Evolutionary conservation across 2,329 filamentous ascomycete genomes (phyloP), one percentile per base, ranked within the genome.

Genomic region (Zasmidium citrigriseum): DNA sequence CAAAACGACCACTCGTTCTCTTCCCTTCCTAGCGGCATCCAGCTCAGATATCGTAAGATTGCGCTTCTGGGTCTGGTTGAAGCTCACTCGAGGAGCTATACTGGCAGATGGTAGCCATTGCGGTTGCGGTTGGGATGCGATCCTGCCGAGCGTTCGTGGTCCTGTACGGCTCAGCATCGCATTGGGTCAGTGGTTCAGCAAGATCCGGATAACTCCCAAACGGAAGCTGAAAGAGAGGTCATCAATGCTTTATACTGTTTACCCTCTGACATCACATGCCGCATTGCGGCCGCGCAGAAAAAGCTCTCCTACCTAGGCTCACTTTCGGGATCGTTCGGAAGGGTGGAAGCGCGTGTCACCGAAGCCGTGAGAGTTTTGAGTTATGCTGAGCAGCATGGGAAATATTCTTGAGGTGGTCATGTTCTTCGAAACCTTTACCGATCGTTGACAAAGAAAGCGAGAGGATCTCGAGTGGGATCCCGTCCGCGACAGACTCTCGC

Each of bases 1-100:
- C 1, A 96, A 79, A 29, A 95, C 87, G 2, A 89, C 83, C 12
- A 90, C 81, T 46, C 86, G 78, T 70, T 89, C 84, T 57, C 78
- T 72, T 18, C 60, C 60, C 24, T 65, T 54, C 47, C 63, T 54
- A 20, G 60, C 41, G 2, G 58, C 60, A 50, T 71, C 66, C 2
- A 70, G 64, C 49, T 68, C 54, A 38, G 68, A 58, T 16, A 67
- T 67, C 2, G 68, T 63, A 18, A 69, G 61, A 29, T 51, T 20
- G 38, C 67, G 61, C 54, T 54, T 58, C 24, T 64, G 65, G 1
- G 18, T 51, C 1, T 20, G 18, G n/a, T 48, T 51, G 18, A 55
- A 44, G 41, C 12, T 44, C 16, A 27, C 18, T 29, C 23, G 50
- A 4, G 54, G 9, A 12, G 47, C 12, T 1, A 9, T 34, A n/a